Evolutionary conservation across 495 filamentous ascomycete genomes (phyloP), one percentile per base, ranked within the genome.

Genomic region (Astrocystis sublimbata): DNA sequence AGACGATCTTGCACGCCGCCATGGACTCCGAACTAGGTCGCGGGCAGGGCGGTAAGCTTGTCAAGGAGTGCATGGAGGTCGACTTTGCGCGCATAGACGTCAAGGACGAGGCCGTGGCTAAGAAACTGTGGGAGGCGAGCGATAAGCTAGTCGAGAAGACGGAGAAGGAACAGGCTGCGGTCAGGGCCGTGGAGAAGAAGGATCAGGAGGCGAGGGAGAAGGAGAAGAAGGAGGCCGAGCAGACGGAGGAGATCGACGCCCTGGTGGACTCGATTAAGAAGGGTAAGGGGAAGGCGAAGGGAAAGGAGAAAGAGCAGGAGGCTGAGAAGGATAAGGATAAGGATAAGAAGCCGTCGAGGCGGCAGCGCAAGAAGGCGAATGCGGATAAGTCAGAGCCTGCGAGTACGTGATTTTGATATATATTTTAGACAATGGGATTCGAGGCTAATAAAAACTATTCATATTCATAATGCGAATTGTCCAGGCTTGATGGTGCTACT

Each of bases 61-160:
- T 98, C 64, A 97, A 96, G 78, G 94, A 99, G 73, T 97, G 93
- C 69, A 84, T 83, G 52, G 86, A 91, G 74, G 79, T 92, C 21
- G 83, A 86, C 68, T 89, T 81, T 66, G 82, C 85, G 58, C 79
- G 89, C 63, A 76, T 72, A n/a, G 91, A 96, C 67, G 80, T 98
- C n/a, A 79, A 79, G 51, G 88, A 96, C 70, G 91, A 94, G 65
- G 83, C 81, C 47, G 73, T 88, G 42, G 92, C 90, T 45, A 92
- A 91, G 80, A 81, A 86, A 71, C 78, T 98, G 45, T 98, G 94
- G 94, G 84, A 92, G 73, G 81, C 87, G 45, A 96, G 90, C 70
- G 94, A 96, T 77, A 86, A 85, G 74, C 85, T 92, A 69, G 87
- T 98, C 61, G 88, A 93, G 75, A 82, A 82, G 64, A 81, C 86